phyloP scores from a whole-genome alignment of 2,329 filamentous ascomycete genomes.

The Trichophyton rubrum region DNA sequence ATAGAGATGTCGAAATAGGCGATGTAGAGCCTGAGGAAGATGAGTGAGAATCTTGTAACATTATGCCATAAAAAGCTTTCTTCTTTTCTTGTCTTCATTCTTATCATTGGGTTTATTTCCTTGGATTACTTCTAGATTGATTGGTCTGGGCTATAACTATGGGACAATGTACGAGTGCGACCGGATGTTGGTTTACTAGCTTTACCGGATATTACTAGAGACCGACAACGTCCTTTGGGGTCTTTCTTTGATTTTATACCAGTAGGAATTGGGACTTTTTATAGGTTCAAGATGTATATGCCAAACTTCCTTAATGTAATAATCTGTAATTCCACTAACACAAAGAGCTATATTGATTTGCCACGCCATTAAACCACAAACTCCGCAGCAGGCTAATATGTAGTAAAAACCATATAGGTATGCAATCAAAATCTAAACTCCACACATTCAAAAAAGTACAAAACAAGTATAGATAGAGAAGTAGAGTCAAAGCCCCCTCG shows the following conservation, averaged over 20 bases:
- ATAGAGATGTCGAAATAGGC: slow-evolving; percentile 23
- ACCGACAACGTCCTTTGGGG: too few relatives aligned
- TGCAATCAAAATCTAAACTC: slow-evolving; percentile 2
- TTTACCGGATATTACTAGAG: too few relatives aligned
- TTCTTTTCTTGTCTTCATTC: not conserved
- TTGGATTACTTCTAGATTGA: not conserved
- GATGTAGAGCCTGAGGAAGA: slow-evolving; percentile 27
- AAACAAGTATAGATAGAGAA: not conserved
- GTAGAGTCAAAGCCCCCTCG: not conserved
- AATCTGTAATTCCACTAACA: not conserved
- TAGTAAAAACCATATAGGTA: not conserved
- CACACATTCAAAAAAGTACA: not conserved
- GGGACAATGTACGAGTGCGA: not conserved
- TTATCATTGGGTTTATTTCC: not conserved
- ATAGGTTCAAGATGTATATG: not conserved
- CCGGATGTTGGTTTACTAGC: not conserved
- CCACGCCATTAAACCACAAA: not conserved
- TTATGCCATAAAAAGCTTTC: not conserved
- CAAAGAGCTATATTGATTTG: not conserved
- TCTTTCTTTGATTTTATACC: too few relatives aligned
- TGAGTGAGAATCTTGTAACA: not conserved
- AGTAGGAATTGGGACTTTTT: too few relatives aligned
- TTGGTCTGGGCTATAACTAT: not conserved
- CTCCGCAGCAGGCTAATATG: not conserved
- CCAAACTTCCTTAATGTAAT: not conserved